Percentiles rank a stretch among this genome's conserved stretches.
These are phyloP conservation scores for Ceratocystis harringtonii DNA, from an alignment of 2,329 filamentous ascomycete genomes.

Conservation along the genomic window DNA sequence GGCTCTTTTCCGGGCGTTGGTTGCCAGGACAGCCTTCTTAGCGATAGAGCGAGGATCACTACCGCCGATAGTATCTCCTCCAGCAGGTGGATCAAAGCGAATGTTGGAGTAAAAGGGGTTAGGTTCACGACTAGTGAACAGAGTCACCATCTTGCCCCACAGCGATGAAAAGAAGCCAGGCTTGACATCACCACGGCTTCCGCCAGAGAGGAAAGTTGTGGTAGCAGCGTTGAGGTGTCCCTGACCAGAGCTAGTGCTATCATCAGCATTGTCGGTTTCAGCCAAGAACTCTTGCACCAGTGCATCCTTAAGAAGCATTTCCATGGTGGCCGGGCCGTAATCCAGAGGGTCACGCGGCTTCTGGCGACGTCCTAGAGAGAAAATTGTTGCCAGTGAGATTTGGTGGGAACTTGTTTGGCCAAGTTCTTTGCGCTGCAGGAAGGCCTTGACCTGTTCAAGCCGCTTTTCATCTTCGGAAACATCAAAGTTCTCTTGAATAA, in stretches of 20 bases:
- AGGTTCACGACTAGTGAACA: slow-evolving; percentile 53
- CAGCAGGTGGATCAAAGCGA: slow-evolving; percentile 55
- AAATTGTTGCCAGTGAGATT: slow-evolving; percentile 58
- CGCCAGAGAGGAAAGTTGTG: slow-evolving; percentile 12
- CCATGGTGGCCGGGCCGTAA: slow-evolving; percentile 79
- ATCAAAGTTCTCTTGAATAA: slow-evolving; percentile 98
- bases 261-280: slow-evolving; percentile 38
- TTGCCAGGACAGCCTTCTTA: slow-evolving; percentile 72
- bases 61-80: slow-evolving; percentile 37
- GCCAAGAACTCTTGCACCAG: slow-evolving; percentile 92
- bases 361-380: slow-evolving; percentile 44
- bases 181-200: slow-evolving; percentile 31
- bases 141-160: slow-evolving; percentile 44
- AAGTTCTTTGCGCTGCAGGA: slow-evolving; percentile 79
- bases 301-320: slow-evolving; percentile 92
- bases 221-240: slow-evolving; percentile 25
- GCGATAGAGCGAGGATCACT: slow-evolving; percentile 72
- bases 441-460: slow-evolving; percentile 87
- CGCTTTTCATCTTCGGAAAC: slow-evolving; percentile 97
- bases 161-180: slow-evolving; percentile 44
- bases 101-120: slow-evolving; percentile 86
- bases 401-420: slow-evolving; percentile 52
- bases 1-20: slow-evolving; percentile 67
- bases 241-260: slow-evolving; percentile 9
- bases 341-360: slow-evolving; percentile 65